phyloP scores from a whole-genome alignment of 306 rosid genomes.

The Mimosa bimucronata region DNA sequence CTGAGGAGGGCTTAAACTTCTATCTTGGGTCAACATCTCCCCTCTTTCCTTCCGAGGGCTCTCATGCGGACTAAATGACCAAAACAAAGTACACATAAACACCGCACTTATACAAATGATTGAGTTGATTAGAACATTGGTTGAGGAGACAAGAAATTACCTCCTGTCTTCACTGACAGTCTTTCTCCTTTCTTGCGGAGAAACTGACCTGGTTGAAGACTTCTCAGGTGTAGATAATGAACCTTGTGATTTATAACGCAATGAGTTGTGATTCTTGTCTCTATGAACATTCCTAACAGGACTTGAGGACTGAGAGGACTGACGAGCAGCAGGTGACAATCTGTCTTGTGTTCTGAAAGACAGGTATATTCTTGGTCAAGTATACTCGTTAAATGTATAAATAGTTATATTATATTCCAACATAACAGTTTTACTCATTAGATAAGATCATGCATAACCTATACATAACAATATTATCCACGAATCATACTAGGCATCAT shows the following conservation, averaged over 20 bases:
- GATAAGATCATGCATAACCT: background rate
- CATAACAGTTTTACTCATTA: background rate
- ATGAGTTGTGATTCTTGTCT: slow-evolving; percentile 35
- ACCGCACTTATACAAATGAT: slow-evolving; percentile 18
- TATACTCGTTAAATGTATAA: background rate
- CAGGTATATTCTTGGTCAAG: background rate
- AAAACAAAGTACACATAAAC: slow-evolving; percentile 30
- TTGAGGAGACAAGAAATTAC: slow-evolving; percentile 41
- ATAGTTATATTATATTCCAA: background rate
- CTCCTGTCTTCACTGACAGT: slow-evolving; percentile 47
- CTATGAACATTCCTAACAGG: slow-evolving; percentile 38
- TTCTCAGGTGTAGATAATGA: slow-evolving; percentile 29
- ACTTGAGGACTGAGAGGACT: slow-evolving; percentile 45
- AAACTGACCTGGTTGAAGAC: slow-evolving; percentile 42
- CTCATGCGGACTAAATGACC: slow-evolving; percentile 48
- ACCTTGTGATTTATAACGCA: slow-evolving; percentile 27
- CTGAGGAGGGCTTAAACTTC: slow-evolving; percentile 57
- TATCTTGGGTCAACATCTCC: slow-evolving; percentile 47
- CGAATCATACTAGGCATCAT: background rate
- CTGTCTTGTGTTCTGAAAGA: slow-evolving; percentile 45
- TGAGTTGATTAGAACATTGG: slow-evolving; percentile 16
- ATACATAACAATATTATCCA: slow-evolving; percentile 11
- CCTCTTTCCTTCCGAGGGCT: slow-evolving; percentile 50
- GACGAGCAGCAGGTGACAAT: slow-evolving; percentile 33
- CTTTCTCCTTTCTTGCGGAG: slow-evolving; percentile 46